Conservation (phyloP, 2,329 filamentous ascomycete species). For the Saccharata proteae region DNA sequence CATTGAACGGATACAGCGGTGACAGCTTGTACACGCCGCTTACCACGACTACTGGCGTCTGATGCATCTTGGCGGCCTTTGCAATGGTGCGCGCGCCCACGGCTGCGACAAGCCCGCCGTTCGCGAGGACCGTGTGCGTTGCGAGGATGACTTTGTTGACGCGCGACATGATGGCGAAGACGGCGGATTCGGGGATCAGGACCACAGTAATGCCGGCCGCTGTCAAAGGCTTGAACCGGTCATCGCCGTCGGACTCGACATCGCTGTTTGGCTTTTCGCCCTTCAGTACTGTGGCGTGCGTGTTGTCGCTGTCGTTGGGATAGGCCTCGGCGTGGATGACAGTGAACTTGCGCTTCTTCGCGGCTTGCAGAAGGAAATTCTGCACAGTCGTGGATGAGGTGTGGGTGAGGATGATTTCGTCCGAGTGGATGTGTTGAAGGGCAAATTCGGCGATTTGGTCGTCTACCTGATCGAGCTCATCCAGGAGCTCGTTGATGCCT, state of each 20-base stretch:
- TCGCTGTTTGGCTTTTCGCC: slow-evolving; percentile 34
- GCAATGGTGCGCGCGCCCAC: slow-evolving; percentile 76
- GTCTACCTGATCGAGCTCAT: slow-evolving; percentile 86
- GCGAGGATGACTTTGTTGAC: slow-evolving; percentile 92
- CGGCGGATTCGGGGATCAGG: slow-evolving; percentile 68
- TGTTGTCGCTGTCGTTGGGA: slow-evolving; percentile 54
- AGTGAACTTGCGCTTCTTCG: slow-evolving; percentile 82
- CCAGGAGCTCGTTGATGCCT: slow-evolving; percentile 89
- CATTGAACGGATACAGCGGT: slow-evolving; percentile 75
- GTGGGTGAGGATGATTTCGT: slow-evolving; percentile 84
- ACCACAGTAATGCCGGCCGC: slow-evolving; percentile 72
- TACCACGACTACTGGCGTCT: slow-evolving; percentile 76
- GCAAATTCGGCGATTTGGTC: slow-evolving; percentile 84
- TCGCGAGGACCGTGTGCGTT: slow-evolving; percentile 76
- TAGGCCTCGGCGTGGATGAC: slow-evolving; percentile 69
- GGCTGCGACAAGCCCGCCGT: slow-evolving; percentile 74
- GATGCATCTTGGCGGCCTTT: slow-evolving; percentile 69
- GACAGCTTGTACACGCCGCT: slow-evolving; percentile 90
- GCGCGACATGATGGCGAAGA: slow-evolving; percentile 88
- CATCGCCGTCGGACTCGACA: slow-evolving; percentile 37
- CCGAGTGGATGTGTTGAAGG: slow-evolving; percentile 83
- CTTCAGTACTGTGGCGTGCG: slow-evolving; percentile 48
- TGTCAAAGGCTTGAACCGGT: slow-evolving; percentile 64
- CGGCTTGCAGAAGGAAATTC: slow-evolving; percentile 77
- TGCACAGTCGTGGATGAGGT: slow-evolving; percentile 79